These are phyloP conservation scores for Delonix regia DNA, from an alignment of 306 rosid genomes.

Conservation along the genomic window DNA sequence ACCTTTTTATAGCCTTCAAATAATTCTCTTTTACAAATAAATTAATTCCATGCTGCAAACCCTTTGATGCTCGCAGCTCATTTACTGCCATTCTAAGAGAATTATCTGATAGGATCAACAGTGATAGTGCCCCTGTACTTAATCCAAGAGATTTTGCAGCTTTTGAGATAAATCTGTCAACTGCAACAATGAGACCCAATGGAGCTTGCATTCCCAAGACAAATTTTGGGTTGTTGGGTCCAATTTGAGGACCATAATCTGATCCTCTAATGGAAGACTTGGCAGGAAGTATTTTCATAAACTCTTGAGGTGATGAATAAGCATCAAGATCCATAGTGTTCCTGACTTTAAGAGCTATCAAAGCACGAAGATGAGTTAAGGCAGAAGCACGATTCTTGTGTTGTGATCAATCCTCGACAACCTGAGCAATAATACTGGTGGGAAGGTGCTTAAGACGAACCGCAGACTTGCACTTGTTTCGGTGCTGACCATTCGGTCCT, in stretches of 20 bases:
- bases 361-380: too few relatives aligned
- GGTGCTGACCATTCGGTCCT: slow-evolving; percentile 96
- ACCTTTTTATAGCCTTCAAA: background rate
- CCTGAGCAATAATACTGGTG: slow-evolving; percentile 77
- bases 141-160: too few relatives aligned
- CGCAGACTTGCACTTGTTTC: slow-evolving; percentile 90
- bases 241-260: slow-evolving; percentile 63
- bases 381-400: too few relatives aligned
- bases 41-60: slow-evolving; percentile 16
- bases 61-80: too few relatives aligned
- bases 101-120: too few relatives aligned
- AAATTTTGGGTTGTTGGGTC: too few relatives aligned
- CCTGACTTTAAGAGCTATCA: too few relatives aligned
- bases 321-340: too few relatives aligned
- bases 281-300: slow-evolving; percentile 80
- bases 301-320: slow-evolving; percentile 38
- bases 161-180: too few relatives aligned
- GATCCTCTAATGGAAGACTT: slow-evolving; percentile 81
- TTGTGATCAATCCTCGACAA: background rate
- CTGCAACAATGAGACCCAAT: background rate
- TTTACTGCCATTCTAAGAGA: too few relatives aligned
- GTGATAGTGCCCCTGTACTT: too few relatives aligned
- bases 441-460: slow-evolving; percentile 90
- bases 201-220: background rate
- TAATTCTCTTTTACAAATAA: slow-evolving; percentile 33